Evolutionary conservation across 805 yeast genomes (phyloP).

Genomic region (Candida michaelii): DNA sequence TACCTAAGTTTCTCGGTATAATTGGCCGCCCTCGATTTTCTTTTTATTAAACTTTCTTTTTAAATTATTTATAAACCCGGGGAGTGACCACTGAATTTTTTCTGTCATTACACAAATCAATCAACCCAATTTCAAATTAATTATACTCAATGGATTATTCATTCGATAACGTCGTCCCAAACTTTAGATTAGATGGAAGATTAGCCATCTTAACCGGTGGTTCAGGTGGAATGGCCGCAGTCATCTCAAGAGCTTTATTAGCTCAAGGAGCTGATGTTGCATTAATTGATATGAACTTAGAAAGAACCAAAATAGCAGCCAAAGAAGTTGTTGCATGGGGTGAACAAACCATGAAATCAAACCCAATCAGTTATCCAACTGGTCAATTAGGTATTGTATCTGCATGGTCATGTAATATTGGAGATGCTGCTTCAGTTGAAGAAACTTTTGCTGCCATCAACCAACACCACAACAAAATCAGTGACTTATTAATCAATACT

Average conservation of each 20-base stretch:
- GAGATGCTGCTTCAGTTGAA: constrained; percentile 61
- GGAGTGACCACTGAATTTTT: neutral
- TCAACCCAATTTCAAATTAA: neutral
- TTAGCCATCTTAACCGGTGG: constrained; percentile 79
- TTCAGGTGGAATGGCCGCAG: constrained; percentile 73
- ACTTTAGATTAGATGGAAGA: constrained; percentile 66
- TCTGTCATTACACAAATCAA: neutral
- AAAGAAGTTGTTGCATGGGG: constrained; percentile 50
- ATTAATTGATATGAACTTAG: constrained; percentile 64
- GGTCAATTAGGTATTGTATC: constrained; percentile 37
- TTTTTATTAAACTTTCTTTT: constrained; percentile 3
- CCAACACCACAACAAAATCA: constrained; percentile 57
- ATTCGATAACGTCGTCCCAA: constrained; percentile 53
- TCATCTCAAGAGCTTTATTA: constrained; percentile 62
- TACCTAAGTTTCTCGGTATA: constrained; percentile 2
- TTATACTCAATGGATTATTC: constrained; percentile 28
- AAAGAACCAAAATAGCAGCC: constrained; percentile 57
- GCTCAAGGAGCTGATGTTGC: constrained; percentile 81
- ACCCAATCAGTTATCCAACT: constrained; percentile 22
- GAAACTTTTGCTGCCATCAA: constrained; percentile 52
- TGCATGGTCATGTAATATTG: constrained; percentile 75
- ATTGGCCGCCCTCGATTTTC: constrained; percentile 7
- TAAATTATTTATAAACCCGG: constrained; percentile 5
- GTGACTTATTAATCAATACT: constrained; percentile 68
- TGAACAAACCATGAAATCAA: constrained; percentile 37